Evolutionary conservation across 352 stramenopile genomes (phyloP), one percentile per base, ranked within the genome.

Genomic region (Elongisporangium undulatum): DNA sequence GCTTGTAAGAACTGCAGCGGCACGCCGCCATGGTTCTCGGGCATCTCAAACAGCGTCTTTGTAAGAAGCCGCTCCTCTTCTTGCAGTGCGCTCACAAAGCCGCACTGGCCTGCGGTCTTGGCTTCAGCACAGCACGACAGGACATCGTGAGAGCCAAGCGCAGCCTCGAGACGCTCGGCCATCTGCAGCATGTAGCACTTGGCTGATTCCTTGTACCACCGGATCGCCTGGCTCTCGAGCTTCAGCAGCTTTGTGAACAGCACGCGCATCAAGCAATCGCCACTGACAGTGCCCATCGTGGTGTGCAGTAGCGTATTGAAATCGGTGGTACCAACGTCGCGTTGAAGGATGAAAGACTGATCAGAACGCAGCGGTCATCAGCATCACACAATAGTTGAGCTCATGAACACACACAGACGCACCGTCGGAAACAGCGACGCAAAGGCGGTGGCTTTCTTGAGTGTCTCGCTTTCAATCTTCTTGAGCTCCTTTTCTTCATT

Each of bases 121-220:
- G 13, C 34, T 45, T 45, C 34, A 1, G 71, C 62, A 51, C 85
- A 92, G 59, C 80, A 91, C 2, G 57, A 55, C 12, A 86, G 39
- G 0, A 77, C 61, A 22, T 86, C 66, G 53, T 91, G 85, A 1
- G 52, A 58, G 2, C 20, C 58, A 48, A 90, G 71, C 4, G 58
- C 60, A 29, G 50, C 23, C 48, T 90, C 80, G 7, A 94, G 60
- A 4, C 79, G 75, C 20, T 61, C 64, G 0, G 82, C 77, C 22
- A 94, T 70, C 61, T 88, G 60, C 22, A 87, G 61, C 69, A 94
- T 79, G 49, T 92, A 92, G 56, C 80, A 87, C 53, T 68, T 72
- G n/a, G 68, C 63, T 1, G 78, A 73, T 49, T 79, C 53, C 55
- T 89, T 79, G 62, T 91, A 94, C 85, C 85, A 94, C 24, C 61